A percentile compares a stretch with the other conserved stretches of the same genome.
These are phyloP conservation scores for Larix kaempferi DNA, from an alignment of 75 land plant genomes.

Conservation along the genomic window DNA sequence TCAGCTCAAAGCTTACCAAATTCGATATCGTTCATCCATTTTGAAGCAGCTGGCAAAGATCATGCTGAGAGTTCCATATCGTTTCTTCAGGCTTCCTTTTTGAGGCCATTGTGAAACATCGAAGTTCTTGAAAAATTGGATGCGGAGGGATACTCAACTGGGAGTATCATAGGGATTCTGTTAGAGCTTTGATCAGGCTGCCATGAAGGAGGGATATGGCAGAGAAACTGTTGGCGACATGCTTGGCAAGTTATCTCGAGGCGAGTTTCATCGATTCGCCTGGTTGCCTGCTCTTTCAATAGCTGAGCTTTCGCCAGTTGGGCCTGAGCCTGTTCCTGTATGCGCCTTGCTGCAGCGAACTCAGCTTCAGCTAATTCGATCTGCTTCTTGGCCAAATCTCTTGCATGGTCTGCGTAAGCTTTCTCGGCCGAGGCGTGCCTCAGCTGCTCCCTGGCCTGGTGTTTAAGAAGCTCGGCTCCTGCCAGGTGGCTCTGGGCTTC, in stretches of 20 bases:
- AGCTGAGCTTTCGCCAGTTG: conserved; percentile 46
- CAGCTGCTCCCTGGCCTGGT: conserved; percentile 36
- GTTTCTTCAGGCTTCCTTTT: not conserved
- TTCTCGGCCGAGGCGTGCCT: conserved; percentile 44
- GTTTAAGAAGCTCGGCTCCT: conserved; percentile 8
- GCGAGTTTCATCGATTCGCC: conserved; percentile 35
- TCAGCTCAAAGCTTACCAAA: not conserved
- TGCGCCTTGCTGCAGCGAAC: conserved; percentile 45
- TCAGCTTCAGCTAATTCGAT: conserved; percentile 55
- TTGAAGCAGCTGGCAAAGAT: not conserved
- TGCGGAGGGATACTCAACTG: not conserved
- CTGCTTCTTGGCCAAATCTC: conserved; percentile 42
- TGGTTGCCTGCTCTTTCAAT: conserved; percentile 40
- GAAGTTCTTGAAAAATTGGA: not conserved
- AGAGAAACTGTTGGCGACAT: conserved; percentile 42
- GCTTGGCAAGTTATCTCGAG: conserved; percentile 60
- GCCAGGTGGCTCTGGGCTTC: not conserved
- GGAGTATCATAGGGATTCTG: not conserved
- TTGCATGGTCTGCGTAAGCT: conserved; percentile 51
- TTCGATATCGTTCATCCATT: not conserved
- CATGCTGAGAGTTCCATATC: no score
- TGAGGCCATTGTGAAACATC: not conserved
- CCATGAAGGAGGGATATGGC: not conserved
- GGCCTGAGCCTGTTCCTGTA: conserved; percentile 51
- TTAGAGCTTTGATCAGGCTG: not conserved